Evolutionary conservation across 192 early-diverging fungal genomes (phyloP).

Genomic region (Pilobolus umbonatus): DNA sequence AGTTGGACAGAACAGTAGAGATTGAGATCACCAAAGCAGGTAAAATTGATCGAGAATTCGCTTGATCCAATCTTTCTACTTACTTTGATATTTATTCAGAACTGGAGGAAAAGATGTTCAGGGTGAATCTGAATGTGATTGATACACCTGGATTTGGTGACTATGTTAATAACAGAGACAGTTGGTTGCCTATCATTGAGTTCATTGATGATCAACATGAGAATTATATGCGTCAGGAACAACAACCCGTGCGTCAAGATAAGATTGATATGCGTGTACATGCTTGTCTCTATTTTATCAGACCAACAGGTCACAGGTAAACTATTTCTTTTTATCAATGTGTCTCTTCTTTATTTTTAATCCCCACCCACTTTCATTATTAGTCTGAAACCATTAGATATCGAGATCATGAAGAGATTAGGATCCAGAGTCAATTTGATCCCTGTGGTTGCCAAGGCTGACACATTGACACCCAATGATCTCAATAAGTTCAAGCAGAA

Average conservation of each 20-base stretch:
- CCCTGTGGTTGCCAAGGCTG: constrained; percentile 88
- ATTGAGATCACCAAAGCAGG: constrained; percentile 97
- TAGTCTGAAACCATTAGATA: constrained; percentile 76
- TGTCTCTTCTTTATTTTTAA: neutral
- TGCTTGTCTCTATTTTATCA: constrained; percentile 94
- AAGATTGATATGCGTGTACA: constrained; percentile 93
- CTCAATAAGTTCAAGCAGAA: constrained; percentile 82
- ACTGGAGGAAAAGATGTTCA: constrained; percentile 94
- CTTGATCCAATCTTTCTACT: neutral
- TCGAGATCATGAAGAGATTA: constrained; percentile 92
- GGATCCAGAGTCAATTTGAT: constrained; percentile 89
- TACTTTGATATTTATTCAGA: constrained; percentile 38
- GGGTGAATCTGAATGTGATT: constrained; percentile 87
- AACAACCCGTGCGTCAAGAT: constrained; percentile 72
- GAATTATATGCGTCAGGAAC: constrained; percentile 89
- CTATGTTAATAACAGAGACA: constrained; percentile 93
- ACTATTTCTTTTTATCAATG: neutral
- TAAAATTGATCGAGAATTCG: constrained; percentile 19
- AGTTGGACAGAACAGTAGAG: constrained; percentile 92
- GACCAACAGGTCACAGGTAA: constrained; percentile 90
- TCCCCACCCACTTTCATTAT: too few species aligned
- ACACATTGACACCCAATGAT: constrained; percentile 82
- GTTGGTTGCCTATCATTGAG: constrained; percentile 93
- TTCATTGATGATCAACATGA: constrained; percentile 96
- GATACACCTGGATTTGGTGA: constrained; percentile 99